Evolutionary conservation across 1,284 basidiomycete species (phyloP).

Genomic region (Sporisorium scitamineum): DNA sequence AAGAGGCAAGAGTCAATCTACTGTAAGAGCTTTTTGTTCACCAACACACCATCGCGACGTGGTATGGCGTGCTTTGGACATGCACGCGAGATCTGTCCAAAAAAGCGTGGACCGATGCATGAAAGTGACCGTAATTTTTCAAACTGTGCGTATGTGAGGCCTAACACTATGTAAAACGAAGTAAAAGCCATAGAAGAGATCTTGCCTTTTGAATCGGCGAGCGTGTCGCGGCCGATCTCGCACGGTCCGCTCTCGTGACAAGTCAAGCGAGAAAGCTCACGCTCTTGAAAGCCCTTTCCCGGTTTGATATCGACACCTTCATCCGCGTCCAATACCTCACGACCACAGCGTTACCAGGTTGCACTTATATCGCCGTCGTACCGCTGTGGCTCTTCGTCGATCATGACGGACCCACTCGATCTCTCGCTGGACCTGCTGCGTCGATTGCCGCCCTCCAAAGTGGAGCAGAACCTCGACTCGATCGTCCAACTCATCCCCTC

Average conservation of each 20-base stretch:
- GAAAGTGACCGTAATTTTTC: neutral
- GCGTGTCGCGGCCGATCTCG: conserved; percentile 13
- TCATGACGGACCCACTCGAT: conserved; percentile 62
- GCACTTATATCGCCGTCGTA: no score
- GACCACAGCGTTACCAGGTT: neutral
- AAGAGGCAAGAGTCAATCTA: neutral
- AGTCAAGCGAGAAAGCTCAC: neutral
- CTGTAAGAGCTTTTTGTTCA: no score
- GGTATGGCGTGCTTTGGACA: conserved; percentile 31
- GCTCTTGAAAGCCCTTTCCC: neutral
- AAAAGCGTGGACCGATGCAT: neutral
- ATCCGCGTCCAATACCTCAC: neutral
- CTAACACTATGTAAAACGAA: no score
- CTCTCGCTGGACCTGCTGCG: conserved; percentile 87
- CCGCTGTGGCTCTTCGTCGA: neutral
- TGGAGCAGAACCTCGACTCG: conserved; percentile 86
- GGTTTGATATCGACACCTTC: no score
- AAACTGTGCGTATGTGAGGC: neutral
- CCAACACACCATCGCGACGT: conserved; percentile 21
- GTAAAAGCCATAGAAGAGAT: no score
- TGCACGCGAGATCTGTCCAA: neutral
- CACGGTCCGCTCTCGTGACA: conserved; percentile 9
- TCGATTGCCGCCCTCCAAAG: conserved; percentile 89
- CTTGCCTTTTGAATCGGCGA: neutral
- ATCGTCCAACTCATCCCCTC: conserved; percentile 82